phyloP scores from a whole-genome alignment of 805 yeast genomes.

The Candida fluviatilis region DNA sequence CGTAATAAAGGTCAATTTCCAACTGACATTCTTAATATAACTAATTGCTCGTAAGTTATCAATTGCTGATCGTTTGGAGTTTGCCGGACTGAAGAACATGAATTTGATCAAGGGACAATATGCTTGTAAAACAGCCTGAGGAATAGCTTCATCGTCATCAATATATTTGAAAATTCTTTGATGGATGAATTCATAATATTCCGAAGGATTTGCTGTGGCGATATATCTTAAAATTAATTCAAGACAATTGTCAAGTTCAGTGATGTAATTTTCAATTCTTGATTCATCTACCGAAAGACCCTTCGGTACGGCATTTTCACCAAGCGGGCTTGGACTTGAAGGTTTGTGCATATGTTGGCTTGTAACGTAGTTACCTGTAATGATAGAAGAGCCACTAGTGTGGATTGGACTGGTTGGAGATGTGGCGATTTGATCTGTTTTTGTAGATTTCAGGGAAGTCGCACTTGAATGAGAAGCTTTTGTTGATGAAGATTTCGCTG shows the following conservation, averaged over 20 bases:
- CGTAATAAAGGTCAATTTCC: conserved; percentile 34
- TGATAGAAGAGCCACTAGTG: neutral
- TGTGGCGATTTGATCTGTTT: neutral
- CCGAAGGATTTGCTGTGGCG: conserved; percentile 33
- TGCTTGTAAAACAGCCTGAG: conserved; percentile 22
- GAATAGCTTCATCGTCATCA: conserved; percentile 22
- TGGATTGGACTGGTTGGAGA: neutral
- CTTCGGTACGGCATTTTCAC: neutral
- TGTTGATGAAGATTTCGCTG: neutral
- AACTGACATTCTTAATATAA: conserved; percentile 25
- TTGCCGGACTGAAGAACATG: conserved; percentile 23
- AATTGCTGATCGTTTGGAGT: conserved; percentile 18
- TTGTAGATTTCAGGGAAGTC: neutral
- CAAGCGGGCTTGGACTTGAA: neutral
- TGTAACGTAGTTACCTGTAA: neutral
- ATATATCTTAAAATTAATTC: conserved; percentile 29
- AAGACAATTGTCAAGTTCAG: conserved; percentile 30
- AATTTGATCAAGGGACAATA: conserved; percentile 33
- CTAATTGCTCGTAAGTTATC: conserved; percentile 21
- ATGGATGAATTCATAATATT: conserved; percentile 24
- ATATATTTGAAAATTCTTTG: conserved; percentile 22
- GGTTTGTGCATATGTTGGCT: neutral
- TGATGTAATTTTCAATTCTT: conserved; percentile 10
- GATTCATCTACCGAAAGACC: conserved; percentile 4
- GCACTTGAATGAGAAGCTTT: neutral